Percentiles rank a stretch among this genome's conserved stretches.
Conservation (phyloP, 2,329 filamentous ascomycete species). For the Xylariaceae sp. region DNA sequence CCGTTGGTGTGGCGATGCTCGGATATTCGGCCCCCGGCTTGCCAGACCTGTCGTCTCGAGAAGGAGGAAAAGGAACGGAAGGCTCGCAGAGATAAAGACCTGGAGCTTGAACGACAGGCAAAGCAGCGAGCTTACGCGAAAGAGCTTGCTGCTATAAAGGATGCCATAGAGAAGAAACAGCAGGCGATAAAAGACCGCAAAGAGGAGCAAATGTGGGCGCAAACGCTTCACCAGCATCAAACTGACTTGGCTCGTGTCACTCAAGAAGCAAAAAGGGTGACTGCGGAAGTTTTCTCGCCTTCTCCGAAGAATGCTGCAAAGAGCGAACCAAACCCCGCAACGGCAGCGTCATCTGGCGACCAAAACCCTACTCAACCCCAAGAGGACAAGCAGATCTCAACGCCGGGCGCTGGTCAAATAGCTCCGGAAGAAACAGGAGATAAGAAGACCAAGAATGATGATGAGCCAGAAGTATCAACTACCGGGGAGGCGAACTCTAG, state of each 20-base stretch:
- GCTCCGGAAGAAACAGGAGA: background rate
- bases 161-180: background rate
- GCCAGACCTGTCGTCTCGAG: conserved; percentile 9
- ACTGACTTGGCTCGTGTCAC: background rate
- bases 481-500: background rate
- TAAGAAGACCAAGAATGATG: background rate
- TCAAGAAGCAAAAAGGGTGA: background rate
- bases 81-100: conserved; percentile 6
- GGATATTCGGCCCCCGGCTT: conserved; percentile 3
- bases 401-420: background rate
- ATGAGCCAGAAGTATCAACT: background rate
- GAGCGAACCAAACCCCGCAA: background rate
- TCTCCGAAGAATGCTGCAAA: background rate
- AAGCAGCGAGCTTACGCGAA: conserved; percentile 12
- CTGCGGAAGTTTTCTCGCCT: background rate
- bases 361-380: background rate
- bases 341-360: background rate
- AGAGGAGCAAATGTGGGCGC: background rate
- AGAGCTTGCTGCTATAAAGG: conserved; percentile 6
- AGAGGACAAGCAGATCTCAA: background rate
- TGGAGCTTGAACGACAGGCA: conserved; percentile 8
- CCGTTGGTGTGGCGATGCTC: conserved; percentile 5
- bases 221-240: conserved; percentile 4
- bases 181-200: background rate
- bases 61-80: conserved; percentile 8